Evolutionary conservation across 1,284 basidiomycete genomes (phyloP).

Genomic region (Boletus sp.): DNA sequence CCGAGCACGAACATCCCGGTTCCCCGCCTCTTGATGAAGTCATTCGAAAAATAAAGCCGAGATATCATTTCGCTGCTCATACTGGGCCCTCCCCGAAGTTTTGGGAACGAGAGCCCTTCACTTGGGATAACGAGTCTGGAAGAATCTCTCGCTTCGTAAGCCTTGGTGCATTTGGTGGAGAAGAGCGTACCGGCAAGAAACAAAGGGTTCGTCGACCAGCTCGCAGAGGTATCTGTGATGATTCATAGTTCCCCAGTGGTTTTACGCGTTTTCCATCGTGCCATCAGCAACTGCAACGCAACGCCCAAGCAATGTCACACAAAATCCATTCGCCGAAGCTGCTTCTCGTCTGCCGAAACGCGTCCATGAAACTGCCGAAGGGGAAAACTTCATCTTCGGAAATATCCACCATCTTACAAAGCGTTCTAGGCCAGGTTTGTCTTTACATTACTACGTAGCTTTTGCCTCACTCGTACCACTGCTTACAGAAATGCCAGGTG

Average conservation of each 20-base stretch:
- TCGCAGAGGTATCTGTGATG: background rate
- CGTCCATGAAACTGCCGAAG: slow-evolving; percentile 42
- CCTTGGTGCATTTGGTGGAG: slow-evolving; percentile 81
- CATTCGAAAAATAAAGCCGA: slow-evolving; percentile 62
- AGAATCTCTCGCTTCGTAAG: slow-evolving; percentile 78
- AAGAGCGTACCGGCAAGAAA: slow-evolving; percentile 59
- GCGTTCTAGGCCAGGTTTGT: slow-evolving; percentile 52
- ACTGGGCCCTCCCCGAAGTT: slow-evolving; percentile 62
- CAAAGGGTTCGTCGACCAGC: slow-evolving; percentile 61
- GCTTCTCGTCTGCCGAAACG: slow-evolving; percentile 51
- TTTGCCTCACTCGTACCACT: background rate
- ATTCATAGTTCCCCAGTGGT: slow-evolving; percentile 52
- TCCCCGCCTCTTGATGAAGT: slow-evolving; percentile 69
- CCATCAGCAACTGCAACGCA: slow-evolving; percentile 40
- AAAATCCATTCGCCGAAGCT: slow-evolving; percentile 65
- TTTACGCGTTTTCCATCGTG: slow-evolving; percentile 72
- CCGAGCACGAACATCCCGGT: slow-evolving; percentile 44
- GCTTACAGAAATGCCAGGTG: slow-evolving; percentile 27
- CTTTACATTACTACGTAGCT: background rate
- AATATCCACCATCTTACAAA: slow-evolving; percentile 55
- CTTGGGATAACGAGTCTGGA: slow-evolving; percentile 73
- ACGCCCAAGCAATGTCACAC: slow-evolving; percentile 65
- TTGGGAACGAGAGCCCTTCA: slow-evolving; percentile 91
- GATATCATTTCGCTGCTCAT: slow-evolving; percentile 76
- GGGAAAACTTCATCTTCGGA: slow-evolving; percentile 70